A percentile compares a stretch with the other conserved stretches of the same genome.
Conservation (phyloP, 257 asterid species). For the Buddleja alternifolia region DNA sequence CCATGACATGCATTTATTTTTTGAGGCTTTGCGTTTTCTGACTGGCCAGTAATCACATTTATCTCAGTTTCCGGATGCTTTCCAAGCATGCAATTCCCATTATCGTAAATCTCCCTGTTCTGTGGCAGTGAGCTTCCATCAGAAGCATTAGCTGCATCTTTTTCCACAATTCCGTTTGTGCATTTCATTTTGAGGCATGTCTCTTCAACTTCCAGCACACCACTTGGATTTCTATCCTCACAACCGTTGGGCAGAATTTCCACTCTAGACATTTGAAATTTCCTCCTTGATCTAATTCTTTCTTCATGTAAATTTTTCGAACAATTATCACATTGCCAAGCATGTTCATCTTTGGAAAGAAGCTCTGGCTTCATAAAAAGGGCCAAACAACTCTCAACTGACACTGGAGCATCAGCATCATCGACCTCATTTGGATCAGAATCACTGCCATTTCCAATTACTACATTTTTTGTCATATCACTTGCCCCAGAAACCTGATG, state of each 20-base stretch:
- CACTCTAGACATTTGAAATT: conserved; percentile 31
- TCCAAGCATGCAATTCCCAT: conserved; percentile 31
- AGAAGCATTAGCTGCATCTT: conserved; percentile 32
- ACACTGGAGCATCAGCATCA: conserved; percentile 73
- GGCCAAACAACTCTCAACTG: conserved; percentile 87
- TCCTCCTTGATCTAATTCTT: conserved; percentile 41
- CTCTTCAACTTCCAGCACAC: conserved; percentile 19
- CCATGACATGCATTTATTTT: conserved; percentile 26
- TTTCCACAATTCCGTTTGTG: conserved; percentile 35
- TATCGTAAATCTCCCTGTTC: conserved; percentile 29
- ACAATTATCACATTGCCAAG: conserved; percentile 94
- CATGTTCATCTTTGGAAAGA: conserved; percentile 85
- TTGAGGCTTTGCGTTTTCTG: conserved; percentile 31
- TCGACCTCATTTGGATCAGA: conserved; percentile 96
- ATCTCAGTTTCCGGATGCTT: conserved; percentile 33
- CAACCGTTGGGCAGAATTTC: conserved; percentile 34
- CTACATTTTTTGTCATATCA: conserved; percentile 42
- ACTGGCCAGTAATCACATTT: conserved; percentile 31
- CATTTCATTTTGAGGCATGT: conserved; percentile 19
- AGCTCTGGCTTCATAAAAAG: conserved; percentile 74
- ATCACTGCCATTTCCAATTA: conserved; percentile 56
- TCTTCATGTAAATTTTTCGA: conserved; percentile 63
- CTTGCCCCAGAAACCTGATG: conserved; percentile 37
- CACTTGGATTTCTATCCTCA: conserved; percentile 34
- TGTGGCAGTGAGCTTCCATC: conserved; percentile 31